Base-by-base conservation (phyloP, 164 flowering plant genomes). In the Pachysandra terminalis region DNA sequence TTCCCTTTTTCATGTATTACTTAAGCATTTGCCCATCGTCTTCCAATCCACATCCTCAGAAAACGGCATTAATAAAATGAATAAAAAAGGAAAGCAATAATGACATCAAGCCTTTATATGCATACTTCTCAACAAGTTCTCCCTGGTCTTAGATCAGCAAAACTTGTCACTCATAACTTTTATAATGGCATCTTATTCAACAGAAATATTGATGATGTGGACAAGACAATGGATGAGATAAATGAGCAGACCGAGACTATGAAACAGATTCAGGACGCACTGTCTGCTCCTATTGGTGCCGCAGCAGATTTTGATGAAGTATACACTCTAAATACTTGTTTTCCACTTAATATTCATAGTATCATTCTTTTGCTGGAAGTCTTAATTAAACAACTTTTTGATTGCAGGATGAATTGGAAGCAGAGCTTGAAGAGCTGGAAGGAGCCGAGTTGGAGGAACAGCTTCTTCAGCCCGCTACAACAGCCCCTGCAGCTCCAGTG, bases 201-300 rank as follows among this genome's bases (percentile, higher is more conserved):
- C 82, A 83, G 83, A 56, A 78, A 81, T 51, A 83, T 81, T 66
- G 84, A 83, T 73, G 83, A 83, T 64, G 86, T 81, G 51, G 86
- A 83, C 74, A 83, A 83, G 73, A 83, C 84, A 54, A 81, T 83
- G 86, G 86, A 83, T 55, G 86, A 83, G 64, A 83, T 83, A 54
- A 81, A 83, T 68, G 84, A 83, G 68, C 86, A 83, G 70, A 83
- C 84, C n/a, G 83, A 79, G 74, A 83, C 79, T 64, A 81, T 81
- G 81, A 83, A 78, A 68, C 82, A 81, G 73, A 83, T 83, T 57
- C 84, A 83, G 69, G 83, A 81, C 23, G 84, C 84, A 54, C 41
- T 83, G 37, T 69, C 86, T 52, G 26, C 81, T 52, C 84, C 86
- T 2, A 78, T 79, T 35, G 86, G 86, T 45, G 59, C 84, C 32